Evolutionary conservation across 768 basidiomycete species (phyloP), one percentile per base, ranked within the genome.

Genomic region (Lactifluus rugatus): DNA sequence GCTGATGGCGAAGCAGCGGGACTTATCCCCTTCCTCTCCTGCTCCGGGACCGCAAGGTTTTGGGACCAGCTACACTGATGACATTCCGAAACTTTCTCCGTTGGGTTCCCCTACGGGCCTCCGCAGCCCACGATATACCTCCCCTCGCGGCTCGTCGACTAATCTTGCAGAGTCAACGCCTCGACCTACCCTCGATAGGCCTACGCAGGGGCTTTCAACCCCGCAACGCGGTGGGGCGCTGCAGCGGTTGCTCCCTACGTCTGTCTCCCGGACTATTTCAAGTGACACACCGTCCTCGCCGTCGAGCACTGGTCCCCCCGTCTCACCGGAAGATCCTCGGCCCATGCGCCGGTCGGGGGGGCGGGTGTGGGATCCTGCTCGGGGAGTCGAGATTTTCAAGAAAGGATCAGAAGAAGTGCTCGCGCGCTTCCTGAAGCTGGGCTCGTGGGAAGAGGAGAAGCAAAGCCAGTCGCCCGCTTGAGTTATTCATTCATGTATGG

Each of bases 371-470:
- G 91, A 93, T 68, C 92, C 92, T 17, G 83, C 84, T 10, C 83
- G 91, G 21, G 86, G 85, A 45, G 83, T 93, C 2, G 92, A 94
- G 58, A 65, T 87, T 41, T 92, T 93, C 73, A 93, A 92, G 70
- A 81, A 81, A 52, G 86, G 86, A 14, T 92, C 90, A 2, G 91
- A 94, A 69, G 87, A 93, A 65, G 89, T 93, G 25, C 75, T 94
- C 28, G 81, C 87, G 10, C 76, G 87, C 48, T 93, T 94, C 71
- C 73, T 93, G 73, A 85, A 81, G 66, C 84, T 86, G 79, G 82
- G 85, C 21, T 80, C 84, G 48, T 85, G 81, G 78, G 85, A 85
- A 58, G 78, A 82, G 26, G 81, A 82, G 48, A 68, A 66, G 45
- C 61, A 57, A 26, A 37, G 37, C 37, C 62, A 56, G 59, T 55